Percentiles rank a stretch among this genome's conserved stretches.
Evolutionary conservation across 192 early-diverging fungal species (phyloP).

Genomic region (Podila epigama): DNA sequence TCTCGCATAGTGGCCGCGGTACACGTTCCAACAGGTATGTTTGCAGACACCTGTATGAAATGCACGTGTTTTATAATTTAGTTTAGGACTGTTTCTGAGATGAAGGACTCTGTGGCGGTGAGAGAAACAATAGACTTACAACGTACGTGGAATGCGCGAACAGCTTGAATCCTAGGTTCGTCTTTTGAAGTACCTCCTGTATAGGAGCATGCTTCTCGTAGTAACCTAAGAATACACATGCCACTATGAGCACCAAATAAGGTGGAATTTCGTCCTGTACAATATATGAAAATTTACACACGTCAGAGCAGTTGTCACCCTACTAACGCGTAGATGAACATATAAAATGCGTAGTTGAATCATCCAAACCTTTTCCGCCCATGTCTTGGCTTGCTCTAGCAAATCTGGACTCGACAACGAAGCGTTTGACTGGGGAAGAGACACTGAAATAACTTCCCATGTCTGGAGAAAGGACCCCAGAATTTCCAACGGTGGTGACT

Average conservation of each 20-base stretch:
- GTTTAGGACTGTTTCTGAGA: too few species aligned
- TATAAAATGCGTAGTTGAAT: neutral
- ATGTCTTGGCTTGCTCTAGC: neutral
- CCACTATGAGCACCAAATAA: neutral
- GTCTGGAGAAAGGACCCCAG: conserved; percentile 4
- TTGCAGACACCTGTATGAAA: neutral
- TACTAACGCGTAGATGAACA: too few species aligned
- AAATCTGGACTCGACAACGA: neutral
- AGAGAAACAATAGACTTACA: neutral
- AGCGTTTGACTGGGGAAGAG: neutral
- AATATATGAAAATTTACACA: too few species aligned
- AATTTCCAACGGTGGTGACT: neutral
- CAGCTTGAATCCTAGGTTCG: neutral
- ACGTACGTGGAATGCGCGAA: neutral
- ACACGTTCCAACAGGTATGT: neutral
- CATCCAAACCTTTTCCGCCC: neutral
- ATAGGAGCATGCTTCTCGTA: neutral
- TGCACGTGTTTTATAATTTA: too few species aligned
- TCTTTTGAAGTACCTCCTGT: neutral
- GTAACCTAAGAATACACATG: conserved; percentile 1
- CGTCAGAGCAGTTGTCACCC: too few species aligned
- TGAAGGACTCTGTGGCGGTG: too few species aligned
- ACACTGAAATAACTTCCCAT: conserved; percentile 6
- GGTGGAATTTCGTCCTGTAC: conserved; percentile 1
- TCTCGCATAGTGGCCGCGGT: neutral